Evolutionary conservation across 306 rosid genomes (phyloP).

Genomic region (Ochetophila trinervis): DNA sequence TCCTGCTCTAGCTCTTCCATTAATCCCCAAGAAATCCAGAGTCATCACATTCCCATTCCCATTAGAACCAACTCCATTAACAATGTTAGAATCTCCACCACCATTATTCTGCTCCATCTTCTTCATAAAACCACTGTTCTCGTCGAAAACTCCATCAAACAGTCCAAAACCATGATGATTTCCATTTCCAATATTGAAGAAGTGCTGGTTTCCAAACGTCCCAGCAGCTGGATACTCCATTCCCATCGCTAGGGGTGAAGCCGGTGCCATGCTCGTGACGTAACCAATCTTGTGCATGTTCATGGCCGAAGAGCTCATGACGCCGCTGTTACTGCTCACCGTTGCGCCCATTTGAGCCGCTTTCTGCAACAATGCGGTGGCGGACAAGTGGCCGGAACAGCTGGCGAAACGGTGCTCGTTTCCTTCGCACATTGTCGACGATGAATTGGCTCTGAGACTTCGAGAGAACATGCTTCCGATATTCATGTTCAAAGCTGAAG

Average conservation of each 20-base stretch:
- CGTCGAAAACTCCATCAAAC: constrained; percentile 54
- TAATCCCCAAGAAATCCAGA: constrained; percentile 71
- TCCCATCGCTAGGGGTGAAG: constrained; percentile 9
- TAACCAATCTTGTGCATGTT: too few relatives aligned
- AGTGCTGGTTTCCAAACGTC: background rate
- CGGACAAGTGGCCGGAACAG: constrained; percentile 60
- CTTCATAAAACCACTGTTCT: constrained; percentile 42
- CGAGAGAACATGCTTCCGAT: constrained; percentile 24
- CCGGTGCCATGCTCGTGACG: constrained; percentile 47
- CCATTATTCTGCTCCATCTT: constrained; percentile 41
- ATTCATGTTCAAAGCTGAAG: constrained; percentile 27
- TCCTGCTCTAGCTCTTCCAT: constrained; percentile 36
- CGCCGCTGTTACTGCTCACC: constrained; percentile 15
- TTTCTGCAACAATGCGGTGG: constrained; percentile 73
- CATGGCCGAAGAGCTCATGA: background rate
- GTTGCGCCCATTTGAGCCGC: constrained; percentile 91
- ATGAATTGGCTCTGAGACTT: constrained; percentile 12
- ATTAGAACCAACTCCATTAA: constrained; percentile 28
- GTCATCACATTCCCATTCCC: constrained; percentile 58
- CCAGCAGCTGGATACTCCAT: too few relatives aligned
- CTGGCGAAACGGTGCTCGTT: constrained; percentile 24
- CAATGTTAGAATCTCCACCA: constrained; percentile 17
- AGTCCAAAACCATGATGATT: constrained; percentile 40
- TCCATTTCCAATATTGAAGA: background rate
- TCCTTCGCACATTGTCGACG: background rate